phyloP scores from a whole-genome alignment of 768 basidiomycete genomes.

The Melanogaster broomeanus region DNA sequence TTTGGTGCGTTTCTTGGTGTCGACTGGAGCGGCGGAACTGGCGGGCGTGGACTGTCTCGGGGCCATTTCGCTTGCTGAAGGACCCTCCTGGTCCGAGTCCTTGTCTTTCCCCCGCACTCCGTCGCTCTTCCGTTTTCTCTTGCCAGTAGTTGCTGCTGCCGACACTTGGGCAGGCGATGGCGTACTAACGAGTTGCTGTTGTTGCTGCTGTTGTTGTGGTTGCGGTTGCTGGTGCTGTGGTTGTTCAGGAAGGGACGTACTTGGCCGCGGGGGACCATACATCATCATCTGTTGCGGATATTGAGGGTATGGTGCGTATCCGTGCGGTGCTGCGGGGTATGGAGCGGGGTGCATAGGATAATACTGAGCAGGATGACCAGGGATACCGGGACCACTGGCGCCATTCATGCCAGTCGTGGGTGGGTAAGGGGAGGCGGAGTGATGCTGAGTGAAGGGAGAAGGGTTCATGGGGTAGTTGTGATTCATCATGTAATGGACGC shows the following conservation, averaged over 20 bases:
- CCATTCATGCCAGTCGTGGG: slow-evolving; percentile 38
- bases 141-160: slow-evolving; percentile 38
- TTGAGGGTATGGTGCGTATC: slow-evolving; percentile 59
- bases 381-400: slow-evolving; percentile 40
- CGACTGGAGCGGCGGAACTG: slow-evolving; percentile 38
- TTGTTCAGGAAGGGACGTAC: slow-evolving; percentile 37
- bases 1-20: slow-evolving; percentile 87
- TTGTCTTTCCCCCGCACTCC: slow-evolving; percentile 44
- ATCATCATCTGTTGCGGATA: slow-evolving; percentile 64
- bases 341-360: slow-evolving; percentile 59
- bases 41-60: slow-evolving; percentile 35
- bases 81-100: slow-evolving; percentile 62
- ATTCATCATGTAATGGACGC: slow-evolving; percentile 66
- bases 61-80: slow-evolving; percentile 48
- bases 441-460: slow-evolving; percentile 47
- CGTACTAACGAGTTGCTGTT: slow-evolving; percentile 32
- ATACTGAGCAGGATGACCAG: slow-evolving; percentile 46
- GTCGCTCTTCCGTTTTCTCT: slow-evolving; percentile 65
- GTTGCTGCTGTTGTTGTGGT: slow-evolving; percentile 31
- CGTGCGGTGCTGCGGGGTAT: slow-evolving; percentile 44
- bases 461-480: slow-evolving; percentile 65
- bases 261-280: slow-evolving; percentile 50
- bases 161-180: slow-evolving; percentile 35
- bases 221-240: slow-evolving; percentile 19
- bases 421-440: slow-evolving; percentile 39